Percentiles rank a stretch among this genome's conserved stretches.
Conservation (phyloP, 2,329 filamentous ascomycete genomes). For the Periconia macrospinosa region DNA sequence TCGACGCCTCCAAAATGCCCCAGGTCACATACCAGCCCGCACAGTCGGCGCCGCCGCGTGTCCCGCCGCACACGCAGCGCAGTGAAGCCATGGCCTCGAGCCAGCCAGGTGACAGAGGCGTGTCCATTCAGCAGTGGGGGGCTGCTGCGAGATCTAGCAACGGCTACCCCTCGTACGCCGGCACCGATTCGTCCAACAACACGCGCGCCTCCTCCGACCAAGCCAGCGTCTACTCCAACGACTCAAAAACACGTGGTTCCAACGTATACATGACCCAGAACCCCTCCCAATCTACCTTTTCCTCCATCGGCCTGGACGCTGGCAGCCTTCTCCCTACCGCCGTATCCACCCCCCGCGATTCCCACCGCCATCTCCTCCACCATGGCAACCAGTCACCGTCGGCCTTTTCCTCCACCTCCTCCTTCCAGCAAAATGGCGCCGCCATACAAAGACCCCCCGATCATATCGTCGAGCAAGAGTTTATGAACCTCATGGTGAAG, state of each 20-base stretch:
- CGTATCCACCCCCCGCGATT: slow-evolving; percentile 44
- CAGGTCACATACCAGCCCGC: slow-evolving; percentile 53
- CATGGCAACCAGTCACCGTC: slow-evolving; percentile 43
- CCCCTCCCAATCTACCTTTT: slow-evolving; percentile 58
- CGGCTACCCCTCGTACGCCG: slow-evolving; percentile 23
- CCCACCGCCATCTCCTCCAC: slow-evolving; percentile 45
- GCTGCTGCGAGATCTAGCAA: slow-evolving; percentile 27
- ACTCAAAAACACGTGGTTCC: slow-evolving; percentile 59
- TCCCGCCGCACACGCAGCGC: slow-evolving; percentile 54
- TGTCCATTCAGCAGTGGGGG: slow-evolving; percentile 80
- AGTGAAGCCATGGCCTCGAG: slow-evolving; percentile 70
- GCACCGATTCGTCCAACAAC: slow-evolving; percentile 50
- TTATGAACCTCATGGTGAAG: slow-evolving; percentile 93
- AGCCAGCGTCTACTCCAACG: slow-evolving; percentile 65
- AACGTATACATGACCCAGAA: slow-evolving; percentile 56
- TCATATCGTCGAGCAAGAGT: slow-evolving; percentile 84
- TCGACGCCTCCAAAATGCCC: slow-evolving; percentile 59
- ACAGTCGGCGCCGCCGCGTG: slow-evolving; percentile 63
- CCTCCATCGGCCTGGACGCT: slow-evolving; percentile 47
- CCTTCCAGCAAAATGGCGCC: slow-evolving; percentile 57
- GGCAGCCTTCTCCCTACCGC: slow-evolving; percentile 44
- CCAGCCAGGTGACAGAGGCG: slow-evolving; percentile 64
- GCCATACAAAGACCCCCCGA: slow-evolving; percentile 74
- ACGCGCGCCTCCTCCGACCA: slow-evolving; percentile 65
- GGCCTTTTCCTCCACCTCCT: slow-evolving; percentile 52